Percentiles rank a stretch among this genome's conserved stretches.
These are phyloP conservation scores for Logfia minima DNA, from an alignment of 129 eudicot species.

Conservation along the genomic window DNA sequence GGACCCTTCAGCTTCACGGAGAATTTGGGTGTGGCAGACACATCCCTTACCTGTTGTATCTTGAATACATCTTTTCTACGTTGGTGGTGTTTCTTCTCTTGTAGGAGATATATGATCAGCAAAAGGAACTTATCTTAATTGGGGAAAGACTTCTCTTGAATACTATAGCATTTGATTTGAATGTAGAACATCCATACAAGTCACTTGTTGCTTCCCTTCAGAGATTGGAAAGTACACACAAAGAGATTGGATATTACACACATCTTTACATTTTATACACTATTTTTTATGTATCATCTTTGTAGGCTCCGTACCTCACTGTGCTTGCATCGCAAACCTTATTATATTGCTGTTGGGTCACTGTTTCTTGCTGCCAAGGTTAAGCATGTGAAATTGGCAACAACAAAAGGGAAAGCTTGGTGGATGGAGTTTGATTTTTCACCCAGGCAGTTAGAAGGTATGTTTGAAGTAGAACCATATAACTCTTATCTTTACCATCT, in stretches of 20 bases:
- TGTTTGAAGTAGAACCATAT: conserved; percentile 5
- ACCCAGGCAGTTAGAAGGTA: conserved; percentile 63
- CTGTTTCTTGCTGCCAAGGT: conserved; percentile 62
- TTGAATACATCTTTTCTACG: neutral
- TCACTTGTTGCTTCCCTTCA: conserved; percentile 71
- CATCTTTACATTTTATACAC: neutral
- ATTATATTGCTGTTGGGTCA: conserved; percentile 76
- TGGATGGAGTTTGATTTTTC: conserved; percentile 79
- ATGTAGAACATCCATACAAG: conserved; percentile 72
- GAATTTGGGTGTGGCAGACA: conserved; percentile 70
- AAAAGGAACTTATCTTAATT: conserved; percentile 49
- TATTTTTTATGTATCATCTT: conserved; percentile 9
- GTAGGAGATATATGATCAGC: conserved; percentile 66
- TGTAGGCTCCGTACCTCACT: conserved; percentile 60
- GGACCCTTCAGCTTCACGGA: conserved; percentile 67
- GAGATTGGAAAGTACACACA: conserved; percentile 47
- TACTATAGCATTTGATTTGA: conserved; percentile 63
- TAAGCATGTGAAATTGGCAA: conserved; percentile 52
- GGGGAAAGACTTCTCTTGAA: conserved; percentile 64
- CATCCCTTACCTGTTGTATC: too few relatives aligned
- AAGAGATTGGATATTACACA: conserved; percentile 42
- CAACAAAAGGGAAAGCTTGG: conserved; percentile 56
- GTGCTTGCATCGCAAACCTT: conserved; percentile 84
- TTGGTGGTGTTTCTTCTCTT: conserved; percentile 1
- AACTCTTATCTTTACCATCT: neutral